Percentiles rank a stretch among this genome's conserved stretches.
Evolutionary conservation across 2,329 filamentous ascomycete species (phyloP).

Genomic region (Diaporthe citrichinensis): DNA sequence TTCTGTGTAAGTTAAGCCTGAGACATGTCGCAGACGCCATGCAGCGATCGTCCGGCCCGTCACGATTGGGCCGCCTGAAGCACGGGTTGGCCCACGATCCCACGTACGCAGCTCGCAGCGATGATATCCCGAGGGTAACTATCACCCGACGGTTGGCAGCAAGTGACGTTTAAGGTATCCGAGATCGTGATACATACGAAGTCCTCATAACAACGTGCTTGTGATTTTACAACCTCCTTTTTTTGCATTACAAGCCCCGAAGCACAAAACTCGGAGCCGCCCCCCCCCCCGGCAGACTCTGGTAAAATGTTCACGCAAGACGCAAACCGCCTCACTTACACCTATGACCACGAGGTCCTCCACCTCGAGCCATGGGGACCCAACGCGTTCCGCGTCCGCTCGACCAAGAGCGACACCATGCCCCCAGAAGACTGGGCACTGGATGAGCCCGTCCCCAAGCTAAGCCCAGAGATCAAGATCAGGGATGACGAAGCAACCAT

Average conservation of each 20-base stretch:
- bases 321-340: conserved; percentile 44
- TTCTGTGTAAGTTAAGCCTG: background rate
- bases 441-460: conserved; percentile 45
- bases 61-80: conserved; percentile 28
- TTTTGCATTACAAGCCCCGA: background rate
- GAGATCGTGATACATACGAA: background rate
- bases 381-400: conserved; percentile 62
- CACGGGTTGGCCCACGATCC: background rate
- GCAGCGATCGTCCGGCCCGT: background rate
- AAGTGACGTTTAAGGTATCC: background rate
- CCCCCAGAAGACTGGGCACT: conserved; percentile 59
- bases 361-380: conserved; percentile 64
- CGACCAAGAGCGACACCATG: conserved; percentile 56
- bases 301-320: conserved; percentile 41
- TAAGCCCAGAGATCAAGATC: conserved; percentile 42
- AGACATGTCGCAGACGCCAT: background rate
- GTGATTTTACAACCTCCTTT: background rate
- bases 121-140: conserved; percentile 36
- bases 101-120: conserved; percentile 26
- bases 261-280: background rate
- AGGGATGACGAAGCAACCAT: conserved; percentile 54
- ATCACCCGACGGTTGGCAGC: conserved; percentile 8
- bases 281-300: background rate
- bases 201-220: background rate
- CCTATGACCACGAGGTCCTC: conserved; percentile 60